These are phyloP conservation scores for Schizochytrium sp. DNA, from an alignment of 108 stramenopile species.

Conservation along the genomic window DNA sequence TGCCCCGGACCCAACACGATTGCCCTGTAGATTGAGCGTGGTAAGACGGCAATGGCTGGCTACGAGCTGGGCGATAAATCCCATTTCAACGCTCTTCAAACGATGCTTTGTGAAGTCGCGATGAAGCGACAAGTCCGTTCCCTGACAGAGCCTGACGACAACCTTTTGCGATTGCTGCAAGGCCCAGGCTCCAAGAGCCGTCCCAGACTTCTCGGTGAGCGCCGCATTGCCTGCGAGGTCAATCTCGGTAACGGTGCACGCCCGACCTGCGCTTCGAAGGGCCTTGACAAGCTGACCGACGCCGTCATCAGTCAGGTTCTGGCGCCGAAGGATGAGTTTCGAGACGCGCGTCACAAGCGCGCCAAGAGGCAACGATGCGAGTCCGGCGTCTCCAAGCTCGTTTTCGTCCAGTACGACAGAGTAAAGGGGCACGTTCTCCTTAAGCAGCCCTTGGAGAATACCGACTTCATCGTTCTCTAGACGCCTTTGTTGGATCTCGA, in stretches of 20 bases:
- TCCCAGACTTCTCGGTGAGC: neutral
- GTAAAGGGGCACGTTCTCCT: neutral
- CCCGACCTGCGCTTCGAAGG: neutral
- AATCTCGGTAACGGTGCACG: neutral
- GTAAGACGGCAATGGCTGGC: neutral
- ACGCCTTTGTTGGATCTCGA: neutral
- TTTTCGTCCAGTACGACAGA: neutral
- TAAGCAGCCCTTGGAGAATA: neutral
- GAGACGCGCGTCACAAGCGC: neutral
- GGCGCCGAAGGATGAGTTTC: neutral
- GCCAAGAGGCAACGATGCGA: neutral
- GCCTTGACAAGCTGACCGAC: neutral
- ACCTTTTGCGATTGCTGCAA: neutral
- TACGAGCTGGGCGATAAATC: neutral
- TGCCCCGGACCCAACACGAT: neutral
- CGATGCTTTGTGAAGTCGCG: neutral
- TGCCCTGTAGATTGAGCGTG: neutral
- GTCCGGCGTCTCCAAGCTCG: neutral
- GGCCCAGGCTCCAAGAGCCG: neutral
- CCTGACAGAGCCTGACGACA: neutral
- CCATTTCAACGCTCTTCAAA: neutral
- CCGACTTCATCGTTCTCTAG: neutral
- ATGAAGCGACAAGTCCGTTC: neutral
- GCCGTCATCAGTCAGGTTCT: neutral
- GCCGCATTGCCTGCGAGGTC: neutral